Percentiles rank a stretch among this genome's conserved stretches.
phyloP scores from a whole-genome alignment of 2,329 filamentous ascomycete genomes.

The Aspergillus brasiliensis region DNA sequence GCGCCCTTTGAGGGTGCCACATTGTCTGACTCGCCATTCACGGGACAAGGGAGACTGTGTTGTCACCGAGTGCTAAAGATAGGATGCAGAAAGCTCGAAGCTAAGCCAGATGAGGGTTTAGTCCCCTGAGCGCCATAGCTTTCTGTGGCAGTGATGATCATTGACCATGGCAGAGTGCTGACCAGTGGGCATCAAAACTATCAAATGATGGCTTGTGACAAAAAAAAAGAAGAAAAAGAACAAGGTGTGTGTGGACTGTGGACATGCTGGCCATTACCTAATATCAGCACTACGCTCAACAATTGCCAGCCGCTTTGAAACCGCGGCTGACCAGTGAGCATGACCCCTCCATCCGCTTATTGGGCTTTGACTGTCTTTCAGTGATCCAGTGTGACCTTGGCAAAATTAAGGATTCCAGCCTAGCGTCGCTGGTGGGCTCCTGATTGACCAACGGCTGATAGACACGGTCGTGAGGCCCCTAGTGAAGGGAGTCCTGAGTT shows the following conservation, averaged over 20 bases:
- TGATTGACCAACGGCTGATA: slow-evolving; percentile 20
- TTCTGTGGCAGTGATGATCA: slow-evolving; percentile 16
- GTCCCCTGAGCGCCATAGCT: slow-evolving; percentile 1
- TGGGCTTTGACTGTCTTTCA: slow-evolving; percentile 2
- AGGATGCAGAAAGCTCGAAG: background rate
- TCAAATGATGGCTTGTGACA: background rate
- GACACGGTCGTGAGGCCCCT: slow-evolving; percentile 18
- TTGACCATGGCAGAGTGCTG: background rate
- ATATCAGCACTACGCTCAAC: background rate
- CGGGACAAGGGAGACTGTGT: background rate
- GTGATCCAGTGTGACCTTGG: slow-evolving; percentile 13
- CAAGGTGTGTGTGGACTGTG: background rate
- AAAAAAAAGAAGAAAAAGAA: no score
- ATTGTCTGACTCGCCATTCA: background rate
- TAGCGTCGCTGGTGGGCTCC: slow-evolving; percentile 16
- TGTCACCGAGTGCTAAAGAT: background rate
- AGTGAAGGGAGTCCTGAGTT: background rate
- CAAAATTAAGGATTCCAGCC: slow-evolving; percentile 21
- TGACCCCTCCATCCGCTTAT: background rate
- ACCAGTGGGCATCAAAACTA: background rate
- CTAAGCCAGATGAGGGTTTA: background rate
- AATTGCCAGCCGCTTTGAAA: slow-evolving; percentile 14
- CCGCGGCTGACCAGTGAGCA: slow-evolving; percentile 12
- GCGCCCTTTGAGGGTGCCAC: background rate
- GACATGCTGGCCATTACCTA: background rate